Base-by-base conservation (phyloP, 192 early-diverging fungal species). In the Funneliformis mosseae region DNA sequence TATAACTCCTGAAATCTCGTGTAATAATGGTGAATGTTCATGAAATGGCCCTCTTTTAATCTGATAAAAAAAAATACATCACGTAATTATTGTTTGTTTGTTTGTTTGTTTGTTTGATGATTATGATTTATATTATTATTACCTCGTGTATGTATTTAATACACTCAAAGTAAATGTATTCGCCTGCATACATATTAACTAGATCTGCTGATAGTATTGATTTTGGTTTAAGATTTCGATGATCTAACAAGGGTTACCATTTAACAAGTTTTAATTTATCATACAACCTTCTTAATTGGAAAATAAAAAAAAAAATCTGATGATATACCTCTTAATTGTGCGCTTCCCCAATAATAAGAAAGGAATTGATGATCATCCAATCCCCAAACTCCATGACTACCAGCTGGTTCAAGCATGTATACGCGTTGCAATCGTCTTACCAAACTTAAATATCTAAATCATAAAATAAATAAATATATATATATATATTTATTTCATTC, bases 341-440 rank as follows among this genome's bases (percentile, higher is more conserved):
- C 85, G 70, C 92, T 93, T n/a, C 98, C 98, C 89, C 94, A 98
- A 45, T 93, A 89, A 85, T 96, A 99, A 23, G 97, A 95, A 79
- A 99, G 83, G 81, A 98, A 98, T 83, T 98, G 97, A 87, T 95
- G 94, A 87, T 99, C 98, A 83, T 99, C 98, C 42, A 99, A 83
- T 42, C 98, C 98, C 95, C 95, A 98, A 8, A 97, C 96, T 25
- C 98, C 98, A 84, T 98, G 98, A 84, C 93, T 94, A 4, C 98
- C 98, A 0, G 98, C 98, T 1, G 98, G 98, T 86, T 99, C 98
- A 9, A 99, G 87, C 61, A 84, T 88, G 87, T 97, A 99, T 2
- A 88, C 91, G 25, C 77, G 85, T 88, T 99, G 97, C 25, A 99
- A 81, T 75, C 88, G 83, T 46, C 95, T 90, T 28, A 94, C 93